Evolutionary conservation across 1,284 basidiomycete species (phyloP), one percentile per base, ranked within the genome.

Genomic region (Apiotrichum gamsii): DNA sequence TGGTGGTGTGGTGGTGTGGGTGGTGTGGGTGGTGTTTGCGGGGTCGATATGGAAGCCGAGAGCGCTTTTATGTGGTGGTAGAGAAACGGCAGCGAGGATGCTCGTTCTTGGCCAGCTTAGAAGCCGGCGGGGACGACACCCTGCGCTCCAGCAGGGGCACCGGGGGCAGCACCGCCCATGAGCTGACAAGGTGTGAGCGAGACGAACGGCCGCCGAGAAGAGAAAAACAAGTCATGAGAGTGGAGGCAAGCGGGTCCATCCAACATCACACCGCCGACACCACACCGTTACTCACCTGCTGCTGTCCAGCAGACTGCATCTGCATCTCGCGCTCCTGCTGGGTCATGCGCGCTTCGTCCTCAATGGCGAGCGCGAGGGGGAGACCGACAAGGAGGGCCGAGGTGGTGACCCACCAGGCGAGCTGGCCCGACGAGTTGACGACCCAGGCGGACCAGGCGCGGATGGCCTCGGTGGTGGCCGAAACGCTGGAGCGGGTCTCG

Each of bases 401-500:
- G 15, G 94, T 98, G 49, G 90, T 94, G 65, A 94, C 78, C 56
- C 96, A 81, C 94, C 94, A 98, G 43, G 90, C 86, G 63, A 93
- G 74, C 67, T 87, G 90, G 16, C 95, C 94, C 21, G 83, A 79
- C 8, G 81, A 78, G 39, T 78, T 77, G 20, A 62, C 51, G 3
- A 63, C 58, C 70, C 72, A 74, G 61, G 81, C 83, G 35, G 88
- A 49, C 61, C 83, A 78, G 8, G 78, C 75, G 13, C 82, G 77
- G 0, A 85, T 80, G 45, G 77, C 77, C 23, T 78, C 74, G 57
- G 86, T 67, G 45, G 79, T 80, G 32, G 80, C 77, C 31, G 79
- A 72, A 54, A 97, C 81, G 58, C 76, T 76, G 58, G 86, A 82
- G 54, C 95, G 83, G 29, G 91, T 93, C 15, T 84, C 76, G 18